Base-by-base conservation (phyloP, 768 basidiomycete genomes). In the Tricholoma bakamatsutake region DNA sequence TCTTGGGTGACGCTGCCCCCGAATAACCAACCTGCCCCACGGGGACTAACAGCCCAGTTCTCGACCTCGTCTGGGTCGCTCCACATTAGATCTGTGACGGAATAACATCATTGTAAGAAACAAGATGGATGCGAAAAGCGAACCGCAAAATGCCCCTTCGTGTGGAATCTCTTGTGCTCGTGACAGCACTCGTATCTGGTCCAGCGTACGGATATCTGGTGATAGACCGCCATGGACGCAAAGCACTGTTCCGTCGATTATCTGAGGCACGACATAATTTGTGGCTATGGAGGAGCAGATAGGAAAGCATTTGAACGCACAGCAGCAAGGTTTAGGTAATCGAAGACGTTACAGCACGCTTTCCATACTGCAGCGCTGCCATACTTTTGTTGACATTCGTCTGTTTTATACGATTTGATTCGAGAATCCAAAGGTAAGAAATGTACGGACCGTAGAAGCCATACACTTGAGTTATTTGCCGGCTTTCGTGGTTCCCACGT, bases 331-430 rank as follows among this genome's bases (percentile, higher is more conserved):
- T 95, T 97, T 18, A 98, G 77, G 66, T 88, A 94, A 70, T 98
- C 96, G 64, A 98, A 98, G 18, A 98, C 95, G 55, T 83, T 87
- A 74, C 96, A 98, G 65, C 96, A 98, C 17, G 92, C 90, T 71
- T 95, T 96, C 96, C 96, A 98, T 21, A 98, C 93, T 1, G 88
- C 84, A 5, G 96, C 85, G 58, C 87, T 93, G 37, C 96, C 96
- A 69, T 98, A 98, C 70, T 98, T 98, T 71, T 93, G 93, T 71
- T 97, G 94, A 64, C 96, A 98, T 72, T 98, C 96, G 67, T 97
- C 95, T 91, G 59, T 33, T 37, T 46, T 35, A 35, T 17, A 57
- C 57, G 11, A 12, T 31, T 48, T 30, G 17, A 31, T 31, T n/a
- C 1, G 28, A 5, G 11, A 17, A 7, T 8, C 31, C 15, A 17